A percentile compares a stretch with the other conserved stretches of the same genome.
Evolutionary conservation across 305 asterid species (phyloP).

Genomic region (Solanum aculeatissimum): DNA sequence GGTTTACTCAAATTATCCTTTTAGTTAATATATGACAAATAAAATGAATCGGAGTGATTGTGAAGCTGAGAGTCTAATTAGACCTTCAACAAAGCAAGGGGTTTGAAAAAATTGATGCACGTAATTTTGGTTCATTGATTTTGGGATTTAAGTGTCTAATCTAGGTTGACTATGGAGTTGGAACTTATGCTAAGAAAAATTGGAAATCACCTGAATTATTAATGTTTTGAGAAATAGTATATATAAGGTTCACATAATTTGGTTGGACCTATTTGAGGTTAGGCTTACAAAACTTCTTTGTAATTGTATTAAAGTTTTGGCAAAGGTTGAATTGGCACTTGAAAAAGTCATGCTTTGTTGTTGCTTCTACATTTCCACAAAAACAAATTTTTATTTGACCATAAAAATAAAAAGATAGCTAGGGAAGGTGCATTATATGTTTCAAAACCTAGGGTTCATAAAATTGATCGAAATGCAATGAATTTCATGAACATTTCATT

Average conservation of each 20-base stretch:
- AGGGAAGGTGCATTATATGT: not conserved
- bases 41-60: not conserved
- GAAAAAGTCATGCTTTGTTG: not conserved
- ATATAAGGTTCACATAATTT: not conserved
- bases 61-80: not conserved
- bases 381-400: not conserved
- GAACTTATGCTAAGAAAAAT: not conserved
- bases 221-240: not conserved
- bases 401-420: not conserved
- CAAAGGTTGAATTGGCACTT: not conserved
- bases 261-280: not conserved
- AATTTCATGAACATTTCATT: not conserved
- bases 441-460: not conserved
- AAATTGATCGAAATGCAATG: not conserved
- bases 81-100: not conserved
- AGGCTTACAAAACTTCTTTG: not conserved
- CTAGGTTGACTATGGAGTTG: not conserved
- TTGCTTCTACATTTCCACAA: not conserved
- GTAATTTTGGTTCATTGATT: not conserved
- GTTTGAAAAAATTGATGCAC: not conserved
- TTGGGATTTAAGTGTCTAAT: conserved; percentile 5
- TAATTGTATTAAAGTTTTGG: not conserved
- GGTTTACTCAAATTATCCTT: too few species aligned
- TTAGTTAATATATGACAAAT: too few species aligned
- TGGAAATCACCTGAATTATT: not conserved